Evolutionary conservation across 176 grass and related monocot species (phyloP), one percentile per base, ranked within the genome.

Genomic region (Themeda triandra): DNA sequence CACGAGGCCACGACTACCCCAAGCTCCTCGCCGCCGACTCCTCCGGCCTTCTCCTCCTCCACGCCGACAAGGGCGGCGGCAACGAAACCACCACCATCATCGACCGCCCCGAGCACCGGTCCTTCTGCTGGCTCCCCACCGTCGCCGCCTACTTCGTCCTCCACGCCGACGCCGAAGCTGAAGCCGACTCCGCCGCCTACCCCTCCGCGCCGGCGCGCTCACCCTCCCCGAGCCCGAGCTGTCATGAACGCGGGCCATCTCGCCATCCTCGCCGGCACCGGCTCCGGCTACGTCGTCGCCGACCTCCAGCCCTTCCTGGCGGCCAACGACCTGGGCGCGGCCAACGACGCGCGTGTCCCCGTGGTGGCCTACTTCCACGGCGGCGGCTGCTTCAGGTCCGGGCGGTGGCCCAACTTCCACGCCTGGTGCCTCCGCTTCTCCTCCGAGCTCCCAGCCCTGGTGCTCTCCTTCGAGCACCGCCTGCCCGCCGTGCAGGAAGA

Each of bases 321-420:
- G n/a, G n/a, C n/a, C n/a, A n/a, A n/a, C 29, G 25, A 36, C 45
- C 46, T 58, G 7, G 21, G 33, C 79, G 63, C 63, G 28, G 24
- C 63, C 86, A 37, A 75, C 64, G n/a, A 23, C 15, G 69, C 42
- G 8, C 80, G 42, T 48, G 18, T 86, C 51, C 83, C 88, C 53
- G 64, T 86, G 29, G 42, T 90, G 49, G 79, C 80, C 39, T 90
- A 86, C 78, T 90, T 90, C 88, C 88, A 90, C 88, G 83, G 83
- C 83, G 88, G 83, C 53, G 83, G 83, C 78, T 85, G 82, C 77
- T 14, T 89, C 51, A 83, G 88, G 14, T 89, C 88, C 23, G 63
- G 77, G 30, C 44, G 63, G 18, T 86, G 83, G 88, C 78, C 64
- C 10, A 63, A 48, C 41, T 51, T n/a, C 31, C 88, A 90, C 49